Evolutionary conservation across 768 basidiomycete species (phyloP).

Genomic region (Mycena galericulata): DNA sequence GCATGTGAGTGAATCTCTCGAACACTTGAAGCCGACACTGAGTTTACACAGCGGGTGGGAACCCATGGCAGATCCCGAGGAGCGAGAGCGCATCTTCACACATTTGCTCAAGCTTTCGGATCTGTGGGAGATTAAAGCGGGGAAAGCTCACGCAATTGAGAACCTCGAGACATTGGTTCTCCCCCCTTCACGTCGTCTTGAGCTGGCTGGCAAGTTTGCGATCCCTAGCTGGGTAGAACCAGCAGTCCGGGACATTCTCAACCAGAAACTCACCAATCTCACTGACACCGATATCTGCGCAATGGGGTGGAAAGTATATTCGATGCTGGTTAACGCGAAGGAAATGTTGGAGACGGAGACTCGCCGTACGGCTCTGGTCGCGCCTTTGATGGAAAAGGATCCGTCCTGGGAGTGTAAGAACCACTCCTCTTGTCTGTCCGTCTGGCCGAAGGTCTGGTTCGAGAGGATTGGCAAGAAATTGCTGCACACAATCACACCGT

Average conservation of each 20-base stretch:
- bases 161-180: too few relatives aligned
- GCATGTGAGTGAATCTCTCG: too few relatives aligned
- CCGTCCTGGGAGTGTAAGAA: constrained; percentile 1
- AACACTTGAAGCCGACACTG: too few relatives aligned
- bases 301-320: not conserved
- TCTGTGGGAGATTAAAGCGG: too few relatives aligned
- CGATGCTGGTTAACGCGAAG: not conserved
- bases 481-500: constrained; percentile 6
- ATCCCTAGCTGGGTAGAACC: not conserved
- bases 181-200: not conserved
- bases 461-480: constrained; percentile 6
- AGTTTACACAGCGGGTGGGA: too few relatives aligned
- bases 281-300: not conserved
- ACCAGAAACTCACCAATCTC: not conserved
- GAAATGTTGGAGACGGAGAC: not conserved
- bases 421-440: not conserved
- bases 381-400: not conserved
- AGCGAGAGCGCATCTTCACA: too few relatives aligned
- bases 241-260: not conserved
- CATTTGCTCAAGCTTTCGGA: too few relatives aligned
- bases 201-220: not conserved
- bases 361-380: constrained; percentile 4
- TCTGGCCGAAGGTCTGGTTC: constrained; percentile 1
- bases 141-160: too few relatives aligned
- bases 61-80: too few relatives aligned